phyloP scores from a whole-genome alignment of 2,329 filamentous ascomycete genomes.

The Zymoseptoria crescenta region DNA sequence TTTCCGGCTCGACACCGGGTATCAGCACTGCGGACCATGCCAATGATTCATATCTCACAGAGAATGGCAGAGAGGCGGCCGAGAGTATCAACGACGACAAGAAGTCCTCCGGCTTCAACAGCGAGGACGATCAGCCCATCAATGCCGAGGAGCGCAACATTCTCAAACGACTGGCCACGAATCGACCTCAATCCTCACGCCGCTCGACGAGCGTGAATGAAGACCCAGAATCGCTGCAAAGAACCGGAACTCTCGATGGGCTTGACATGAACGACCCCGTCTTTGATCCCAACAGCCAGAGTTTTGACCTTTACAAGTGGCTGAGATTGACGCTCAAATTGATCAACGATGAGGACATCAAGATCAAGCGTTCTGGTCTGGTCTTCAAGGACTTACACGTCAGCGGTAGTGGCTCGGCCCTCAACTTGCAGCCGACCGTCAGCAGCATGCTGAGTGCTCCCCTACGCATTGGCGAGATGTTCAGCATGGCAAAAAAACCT shows the following conservation, averaged over 20 bases:
- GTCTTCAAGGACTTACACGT: slow-evolving; percentile 59
- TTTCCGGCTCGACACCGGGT: not conserved
- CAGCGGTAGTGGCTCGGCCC: slow-evolving; percentile 56
- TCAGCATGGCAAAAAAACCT: slow-evolving; percentile 41
- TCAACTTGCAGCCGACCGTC: slow-evolving; percentile 64
- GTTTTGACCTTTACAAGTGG: slow-evolving; percentile 50
- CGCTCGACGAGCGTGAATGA: slow-evolving; percentile 12
- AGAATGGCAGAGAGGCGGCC: slow-evolving; percentile 21
- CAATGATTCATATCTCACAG: slow-evolving; percentile 17
- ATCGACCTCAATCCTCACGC: slow-evolving; percentile 7
- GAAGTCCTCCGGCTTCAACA: slow-evolving; percentile 6
- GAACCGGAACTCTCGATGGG: slow-evolving; percentile 27
- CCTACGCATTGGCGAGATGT: slow-evolving; percentile 48
- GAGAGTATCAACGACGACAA: slow-evolving; percentile 15
- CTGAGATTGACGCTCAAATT: slow-evolving; percentile 42
- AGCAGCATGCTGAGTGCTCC: slow-evolving; percentile 51
- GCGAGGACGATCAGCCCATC: slow-evolving; percentile 15
- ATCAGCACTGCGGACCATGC: not conserved
- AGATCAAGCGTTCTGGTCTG: slow-evolving; percentile 49
- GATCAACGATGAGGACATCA: slow-evolving; percentile 50
- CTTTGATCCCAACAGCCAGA: slow-evolving; percentile 45
- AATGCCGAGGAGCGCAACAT: slow-evolving; percentile 11
- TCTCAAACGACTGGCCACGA: slow-evolving; percentile 18
- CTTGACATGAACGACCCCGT: slow-evolving; percentile 40
- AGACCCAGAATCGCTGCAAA: slow-evolving; percentile 15